phyloP scores from a whole-genome alignment of 306 rosid genomes.

The Lathyrus sativus region DNA sequence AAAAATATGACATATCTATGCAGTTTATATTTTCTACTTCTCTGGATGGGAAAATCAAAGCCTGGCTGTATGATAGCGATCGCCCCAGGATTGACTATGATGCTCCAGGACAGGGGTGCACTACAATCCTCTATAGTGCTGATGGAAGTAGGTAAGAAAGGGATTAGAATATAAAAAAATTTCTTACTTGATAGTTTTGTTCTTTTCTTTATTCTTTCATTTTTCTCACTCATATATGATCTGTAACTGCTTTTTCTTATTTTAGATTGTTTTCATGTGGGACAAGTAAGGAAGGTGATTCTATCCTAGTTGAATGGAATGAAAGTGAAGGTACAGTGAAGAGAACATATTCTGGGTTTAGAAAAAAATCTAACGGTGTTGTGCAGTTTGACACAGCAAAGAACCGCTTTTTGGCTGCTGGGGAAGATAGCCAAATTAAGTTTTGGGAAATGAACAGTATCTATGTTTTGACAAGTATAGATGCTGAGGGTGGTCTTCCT shows the following conservation, averaged over 20 bases:
- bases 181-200: neutral
- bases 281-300: conserved; percentile 83
- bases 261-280: conserved; percentile 90
- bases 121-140: conserved; percentile 71
- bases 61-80: conserved; percentile 76
- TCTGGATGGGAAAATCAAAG: conserved; percentile 85
- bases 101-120: conserved; percentile 88
- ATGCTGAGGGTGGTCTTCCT: conserved; percentile 83
- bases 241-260: conserved; percentile 26
- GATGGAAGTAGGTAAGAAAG: conserved; percentile 75
- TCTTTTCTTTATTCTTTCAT: neutral
- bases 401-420: conserved; percentile 77
- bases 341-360: conserved; percentile 70
- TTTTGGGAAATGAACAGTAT: conserved; percentile 83
- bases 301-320: conserved; percentile 87
- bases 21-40: conserved; percentile 88
- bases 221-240: neutral
- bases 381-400: conserved; percentile 83
- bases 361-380: conserved; percentile 63
- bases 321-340: conserved; percentile 74
- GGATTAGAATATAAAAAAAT: neutral
- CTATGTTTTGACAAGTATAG: conserved; percentile 56
- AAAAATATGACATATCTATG: conserved; percentile 20
- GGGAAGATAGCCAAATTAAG: conserved; percentile 85
- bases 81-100: conserved; percentile 80